These are phyloP conservation scores for Secale cereale DNA, from an alignment of 176 grass and related monocot species.

Conservation along the genomic window DNA sequence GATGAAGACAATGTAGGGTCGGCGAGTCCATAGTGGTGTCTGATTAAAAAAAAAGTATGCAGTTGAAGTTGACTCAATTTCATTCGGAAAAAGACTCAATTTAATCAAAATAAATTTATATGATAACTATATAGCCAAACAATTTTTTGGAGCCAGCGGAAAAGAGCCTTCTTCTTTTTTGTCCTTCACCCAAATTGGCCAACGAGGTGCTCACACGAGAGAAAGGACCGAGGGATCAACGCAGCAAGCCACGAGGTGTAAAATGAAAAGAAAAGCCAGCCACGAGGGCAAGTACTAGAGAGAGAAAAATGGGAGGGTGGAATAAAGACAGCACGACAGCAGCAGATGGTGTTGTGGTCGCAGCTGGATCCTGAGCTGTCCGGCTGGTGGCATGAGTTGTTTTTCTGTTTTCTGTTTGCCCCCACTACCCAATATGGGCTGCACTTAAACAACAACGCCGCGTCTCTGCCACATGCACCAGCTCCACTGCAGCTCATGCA, in stretches of 20 bases:
- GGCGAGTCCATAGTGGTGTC: no score
- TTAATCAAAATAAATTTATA: no score
- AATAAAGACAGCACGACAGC: constrained; percentile 29
- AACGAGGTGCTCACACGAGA: background rate
- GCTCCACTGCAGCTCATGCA: background rate
- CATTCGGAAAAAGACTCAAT: no score
- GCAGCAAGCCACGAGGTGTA: background rate
- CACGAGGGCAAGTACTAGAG: background rate
- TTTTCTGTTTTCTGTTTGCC: constrained; percentile 17
- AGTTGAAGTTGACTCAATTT: no score
- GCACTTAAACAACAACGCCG: constrained; percentile 10
- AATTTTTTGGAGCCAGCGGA: no score
- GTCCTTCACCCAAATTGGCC: background rate
- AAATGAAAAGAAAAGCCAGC: background rate
- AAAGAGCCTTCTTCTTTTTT: background rate
- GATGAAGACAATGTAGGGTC: no score
- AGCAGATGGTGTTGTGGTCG: constrained; percentile 41
- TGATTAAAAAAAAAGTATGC: no score
- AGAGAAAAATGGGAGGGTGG: background rate
- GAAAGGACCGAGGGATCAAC: background rate
- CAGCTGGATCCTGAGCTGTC: constrained; percentile 55
- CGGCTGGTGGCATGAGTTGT: constrained; percentile 37
- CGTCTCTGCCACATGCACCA: constrained; percentile 6
- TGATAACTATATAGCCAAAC: no score
- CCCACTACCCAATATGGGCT: constrained; percentile 33